These are phyloP conservation scores for Neospermospora avenae DNA, from an alignment of 2,329 filamentous ascomycete species.

Conservation along the genomic window DNA sequence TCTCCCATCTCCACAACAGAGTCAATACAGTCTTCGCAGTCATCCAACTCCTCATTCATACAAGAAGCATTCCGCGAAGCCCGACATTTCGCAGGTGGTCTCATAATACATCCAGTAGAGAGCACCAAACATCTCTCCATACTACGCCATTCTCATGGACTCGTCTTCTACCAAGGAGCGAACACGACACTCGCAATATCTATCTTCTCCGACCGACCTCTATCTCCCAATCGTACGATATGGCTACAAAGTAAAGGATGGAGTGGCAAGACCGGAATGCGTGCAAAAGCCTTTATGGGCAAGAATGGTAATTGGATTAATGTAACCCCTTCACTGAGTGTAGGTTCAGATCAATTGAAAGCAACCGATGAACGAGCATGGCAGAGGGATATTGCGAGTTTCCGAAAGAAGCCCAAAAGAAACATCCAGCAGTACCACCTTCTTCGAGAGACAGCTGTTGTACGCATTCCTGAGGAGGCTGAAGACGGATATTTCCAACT, in stretches of 20 bases:
- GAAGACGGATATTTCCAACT: slow-evolving; percentile 68
- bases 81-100: slow-evolving; percentile 61
- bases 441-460: slow-evolving; percentile 59
- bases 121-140: slow-evolving; percentile 65
- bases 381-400: slow-evolving; percentile 65
- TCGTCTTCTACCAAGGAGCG: slow-evolving; percentile 65
- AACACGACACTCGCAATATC: slow-evolving; percentile 62
- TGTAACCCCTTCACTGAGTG: slow-evolving; percentile 57
- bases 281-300: slow-evolving; percentile 59
- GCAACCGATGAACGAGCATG: slow-evolving; percentile 60
- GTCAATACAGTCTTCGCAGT: slow-evolving; percentile 4
- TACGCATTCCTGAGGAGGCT: slow-evolving; percentile 61
- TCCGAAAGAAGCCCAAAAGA: slow-evolving; percentile 50
- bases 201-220: slow-evolving; percentile 55
- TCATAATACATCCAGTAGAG: slow-evolving; percentile 60
- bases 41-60: slow-evolving; percentile 16
- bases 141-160: slow-evolving; percentile 60
- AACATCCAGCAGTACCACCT: slow-evolving; percentile 46
- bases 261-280: slow-evolving; percentile 67
- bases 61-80: slow-evolving; percentile 46
- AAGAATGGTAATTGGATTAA: slow-evolving; percentile 61
- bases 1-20: neutral
- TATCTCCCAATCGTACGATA: slow-evolving; percentile 56
- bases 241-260: slow-evolving; percentile 69
- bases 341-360: slow-evolving; percentile 47